Evolutionary conservation across 768 basidiomycete genomes (phyloP).

Genomic region (Mycena haematopus): DNA sequence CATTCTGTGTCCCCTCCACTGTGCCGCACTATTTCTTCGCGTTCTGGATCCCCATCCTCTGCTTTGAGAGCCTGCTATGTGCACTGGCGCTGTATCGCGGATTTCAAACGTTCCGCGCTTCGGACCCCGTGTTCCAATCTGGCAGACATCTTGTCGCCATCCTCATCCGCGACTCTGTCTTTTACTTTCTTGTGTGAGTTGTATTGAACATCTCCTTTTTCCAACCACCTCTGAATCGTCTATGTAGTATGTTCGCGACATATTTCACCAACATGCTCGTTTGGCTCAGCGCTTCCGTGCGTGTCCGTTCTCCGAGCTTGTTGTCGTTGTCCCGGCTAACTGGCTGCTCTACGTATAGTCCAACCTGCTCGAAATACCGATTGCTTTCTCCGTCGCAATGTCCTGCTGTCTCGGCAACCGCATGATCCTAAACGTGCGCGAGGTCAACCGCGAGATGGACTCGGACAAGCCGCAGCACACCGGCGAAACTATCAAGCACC

Average conservation of each 20-base stretch:
- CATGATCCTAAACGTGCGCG: constrained; percentile 61
- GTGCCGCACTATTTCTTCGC: constrained; percentile 53
- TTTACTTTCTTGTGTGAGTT: constrained; percentile 65
- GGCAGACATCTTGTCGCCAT: constrained; percentile 54
- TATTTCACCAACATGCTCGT: constrained; percentile 58
- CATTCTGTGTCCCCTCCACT: constrained; percentile 49
- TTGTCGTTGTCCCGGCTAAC: background rate
- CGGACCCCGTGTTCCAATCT: constrained; percentile 45
- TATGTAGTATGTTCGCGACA: constrained; percentile 58
- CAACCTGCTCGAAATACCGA: constrained; percentile 55
- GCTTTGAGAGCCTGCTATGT: constrained; percentile 61
- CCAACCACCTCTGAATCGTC: background rate
- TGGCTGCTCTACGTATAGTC: constrained; percentile 33
- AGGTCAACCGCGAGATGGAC: constrained; percentile 40
- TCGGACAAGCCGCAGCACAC: constrained; percentile 1
- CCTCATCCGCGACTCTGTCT: constrained; percentile 60
- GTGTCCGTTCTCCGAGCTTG: constrained; percentile 23
- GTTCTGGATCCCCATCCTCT: constrained; percentile 67
- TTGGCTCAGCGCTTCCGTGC: constrained; percentile 45
- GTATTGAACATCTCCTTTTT: background rate
- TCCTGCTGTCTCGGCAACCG: constrained; percentile 65
- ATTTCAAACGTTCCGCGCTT: constrained; percentile 48
- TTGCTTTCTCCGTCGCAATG: constrained; percentile 64
- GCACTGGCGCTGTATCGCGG: constrained; percentile 56
- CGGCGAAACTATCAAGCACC: constrained; percentile 13